Evolutionary conservation across 73 alveolate species (phyloP), one percentile per base, ranked within the genome.

Genomic region (Paramecium caudatum): DNA sequence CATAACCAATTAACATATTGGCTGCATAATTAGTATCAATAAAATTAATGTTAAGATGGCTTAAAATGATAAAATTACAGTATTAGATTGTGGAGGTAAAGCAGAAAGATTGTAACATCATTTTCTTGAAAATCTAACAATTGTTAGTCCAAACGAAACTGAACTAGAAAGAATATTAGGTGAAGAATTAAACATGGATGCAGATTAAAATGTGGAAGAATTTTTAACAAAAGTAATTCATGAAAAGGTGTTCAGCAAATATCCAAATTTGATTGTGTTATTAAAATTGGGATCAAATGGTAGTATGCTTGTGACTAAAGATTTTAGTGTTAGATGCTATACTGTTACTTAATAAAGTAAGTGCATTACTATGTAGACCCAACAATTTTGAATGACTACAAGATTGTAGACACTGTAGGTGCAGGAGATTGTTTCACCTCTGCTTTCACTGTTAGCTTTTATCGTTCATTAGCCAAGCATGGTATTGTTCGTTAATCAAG

Each of bases 391-490:
- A 70, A 86, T 41, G 70, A 70, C n/a, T 90, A 74, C 47, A 86
- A 68, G 25, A 90, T 91, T 8, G 94, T 91, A 32, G 94, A 91
- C 82, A 78, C 91, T 30, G 69, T 90, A n/a, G 92, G 94, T 9
- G 94, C 95, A 68, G 94, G 95, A 13, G 94, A 91, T 61, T 91
- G 95, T 80, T 91, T 88, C 19, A 91, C 94, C 4, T 94, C 94
- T 27, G 91, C 94, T 5, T 87, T 91, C 25, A 25, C 82, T 41
- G 82, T 47, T 3, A 47, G 55, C 15, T 63, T 90, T 43, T 46
- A 86, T 36, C 61, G 84, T 33, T 61, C 46, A 3, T 43, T 86
- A 70, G 37, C 85, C 9, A 30, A 86, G 4, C 30, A 25, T 12
- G 82, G 62, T 43, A 27, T n/a, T 8, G 48, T 47, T 13, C 36